These are phyloP conservation scores for Chlamydomonas sp. DNA, from an alignment of 139 green algal species.

Conservation along the genomic window DNA sequence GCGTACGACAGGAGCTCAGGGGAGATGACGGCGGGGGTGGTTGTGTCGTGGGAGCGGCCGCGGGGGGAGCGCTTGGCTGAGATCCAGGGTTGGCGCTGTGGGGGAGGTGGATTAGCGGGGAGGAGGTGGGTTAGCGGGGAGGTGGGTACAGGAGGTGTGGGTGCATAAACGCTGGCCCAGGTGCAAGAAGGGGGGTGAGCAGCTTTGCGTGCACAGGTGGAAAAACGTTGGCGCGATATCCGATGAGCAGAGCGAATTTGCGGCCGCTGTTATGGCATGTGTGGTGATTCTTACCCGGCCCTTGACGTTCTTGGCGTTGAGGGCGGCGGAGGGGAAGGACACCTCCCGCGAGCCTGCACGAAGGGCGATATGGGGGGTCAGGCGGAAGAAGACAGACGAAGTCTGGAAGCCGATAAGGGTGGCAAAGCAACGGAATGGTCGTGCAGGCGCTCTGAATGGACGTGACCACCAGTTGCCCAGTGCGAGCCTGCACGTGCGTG, in stretches of 20 bases:
- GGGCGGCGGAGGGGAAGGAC: constrained; percentile 3
- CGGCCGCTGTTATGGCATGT: no score
- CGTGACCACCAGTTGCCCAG: no score
- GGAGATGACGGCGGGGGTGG: neutral
- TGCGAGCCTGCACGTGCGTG: no score
- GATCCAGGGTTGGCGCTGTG: constrained; percentile 6
- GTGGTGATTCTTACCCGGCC: no score
- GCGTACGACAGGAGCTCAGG: constrained; percentile 3
- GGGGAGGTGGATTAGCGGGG: neutral
- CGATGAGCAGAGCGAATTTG: no score
- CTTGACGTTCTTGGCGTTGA: neutral
- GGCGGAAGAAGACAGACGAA: neutral
- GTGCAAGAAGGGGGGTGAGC: no score
- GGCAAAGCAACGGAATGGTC: no score
- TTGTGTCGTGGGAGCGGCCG: constrained; percentile 3
- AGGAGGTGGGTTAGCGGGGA: neutral
- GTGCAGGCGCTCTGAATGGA: no score
- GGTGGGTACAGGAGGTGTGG: neutral
- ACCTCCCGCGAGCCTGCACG: constrained; percentile 25
- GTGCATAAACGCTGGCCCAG: neutral
- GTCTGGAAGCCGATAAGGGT: no score
- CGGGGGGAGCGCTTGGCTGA: neutral
- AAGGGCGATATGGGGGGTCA: no score
- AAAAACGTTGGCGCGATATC: no score
- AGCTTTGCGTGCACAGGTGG: no score